Evolutionary conservation across 225 moss, liverwort and hornwort species (phyloP).

Genomic region (Pseudisothecium myosuroides): DNA sequence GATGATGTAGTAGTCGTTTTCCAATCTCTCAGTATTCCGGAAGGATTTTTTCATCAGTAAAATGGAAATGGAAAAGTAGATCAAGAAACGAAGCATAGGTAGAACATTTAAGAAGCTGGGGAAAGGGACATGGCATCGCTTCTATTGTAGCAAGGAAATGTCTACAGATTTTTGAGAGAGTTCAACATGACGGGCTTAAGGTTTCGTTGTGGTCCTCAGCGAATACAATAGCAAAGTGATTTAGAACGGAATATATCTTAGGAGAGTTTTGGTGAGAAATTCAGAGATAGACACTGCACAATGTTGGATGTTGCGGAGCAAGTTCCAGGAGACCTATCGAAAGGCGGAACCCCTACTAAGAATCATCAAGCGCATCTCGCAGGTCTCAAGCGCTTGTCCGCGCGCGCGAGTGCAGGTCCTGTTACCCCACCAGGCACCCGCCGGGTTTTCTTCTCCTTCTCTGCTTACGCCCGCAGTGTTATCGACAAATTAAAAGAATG

Average conservation of each 20-base stretch:
- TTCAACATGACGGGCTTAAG: background rate
- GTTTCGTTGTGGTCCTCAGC: background rate
- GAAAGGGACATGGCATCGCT: background rate
- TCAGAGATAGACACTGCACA: background rate
- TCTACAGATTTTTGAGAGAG: background rate
- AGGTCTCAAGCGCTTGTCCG: constrained; percentile 79
- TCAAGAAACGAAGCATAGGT: background rate
- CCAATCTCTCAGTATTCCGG: background rate
- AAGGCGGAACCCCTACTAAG: constrained; percentile 22
- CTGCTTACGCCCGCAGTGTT: constrained; percentile 68
- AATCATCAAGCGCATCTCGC: constrained; percentile 68
- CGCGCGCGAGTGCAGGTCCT: constrained; percentile 71
- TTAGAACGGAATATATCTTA: background rate
- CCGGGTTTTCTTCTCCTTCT: constrained; percentile 72
- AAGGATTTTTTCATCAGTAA: background rate
- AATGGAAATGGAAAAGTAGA: background rate
- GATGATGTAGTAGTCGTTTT: background rate
- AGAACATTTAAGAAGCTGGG: background rate
- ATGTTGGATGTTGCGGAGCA: constrained; percentile 68
- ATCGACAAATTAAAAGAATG: constrained; percentile 64
- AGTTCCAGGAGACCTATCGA: constrained; percentile 11
- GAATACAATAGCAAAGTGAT: background rate
- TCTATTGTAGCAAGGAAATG: background rate
- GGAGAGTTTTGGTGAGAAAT: background rate
- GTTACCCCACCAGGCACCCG: constrained; percentile 55